Base-by-base conservation (phyloP, 2,329 filamentous ascomycete species). In the Setomelanomma holmii region DNA sequence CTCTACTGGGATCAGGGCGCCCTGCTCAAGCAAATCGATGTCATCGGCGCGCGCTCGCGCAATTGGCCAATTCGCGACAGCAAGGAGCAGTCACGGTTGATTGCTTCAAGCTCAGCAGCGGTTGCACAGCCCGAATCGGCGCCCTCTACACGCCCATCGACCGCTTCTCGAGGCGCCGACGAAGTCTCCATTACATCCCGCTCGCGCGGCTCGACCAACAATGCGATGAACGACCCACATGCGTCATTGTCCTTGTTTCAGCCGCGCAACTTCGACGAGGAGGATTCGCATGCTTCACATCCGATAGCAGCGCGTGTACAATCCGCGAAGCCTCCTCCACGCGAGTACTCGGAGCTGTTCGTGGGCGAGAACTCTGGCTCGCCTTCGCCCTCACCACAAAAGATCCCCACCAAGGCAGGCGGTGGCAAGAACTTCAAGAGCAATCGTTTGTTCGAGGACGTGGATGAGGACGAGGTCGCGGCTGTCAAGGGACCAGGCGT, bases 51-150 rank as follows among this genome's bases (percentile, higher is more conserved):
- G 71, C 88, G 89, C 47, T 91, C 90, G 50, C 90, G 89, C 74
- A 96, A 95, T 77, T 99, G 95, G 95, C 95, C 95, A 48, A 96
- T 99, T 71, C 86, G 87, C 63, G 92, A 96, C 72, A 89, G 88
- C 71, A 86, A 86, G 66, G 92, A 96, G 47, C 93, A 98, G 78
- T 82, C 89, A 63, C 87, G 86, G 66, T 79, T 96, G 67, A 90
- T 96, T 66, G 80, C 84, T 58, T 81, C 79, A 43, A 87, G 82
- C 58, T 83, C 84, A 64, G 73, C 77, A n/a, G 78, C 52, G 19
- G 49, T 65, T 41, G 59, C 61, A 14, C 63, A 72, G 41, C 58
- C 69, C 12, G 64, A 64, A 17, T 67, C 69, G 12, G 58, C 62
- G 23, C 53, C 64, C 10, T 62, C 70, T 7, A 71, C 73, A 19